A percentile compares a stretch with the other conserved stretches of the same genome.
phyloP scores from a whole-genome alignment of 1,284 basidiomycete species.

The Neonothopanus nambi region DNA sequence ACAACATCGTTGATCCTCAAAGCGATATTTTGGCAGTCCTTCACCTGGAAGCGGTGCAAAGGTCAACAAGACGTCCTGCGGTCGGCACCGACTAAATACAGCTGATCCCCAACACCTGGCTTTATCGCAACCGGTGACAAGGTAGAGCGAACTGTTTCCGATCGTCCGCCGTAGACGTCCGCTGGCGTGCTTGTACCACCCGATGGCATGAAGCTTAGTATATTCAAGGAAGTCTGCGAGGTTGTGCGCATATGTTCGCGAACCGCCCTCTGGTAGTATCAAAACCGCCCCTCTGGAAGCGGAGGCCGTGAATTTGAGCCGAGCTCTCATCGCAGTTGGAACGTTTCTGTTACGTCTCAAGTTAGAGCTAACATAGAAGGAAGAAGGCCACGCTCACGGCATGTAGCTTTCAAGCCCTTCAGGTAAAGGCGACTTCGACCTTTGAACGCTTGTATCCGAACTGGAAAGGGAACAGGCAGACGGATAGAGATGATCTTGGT shows the following conservation, averaged over 20 bases:
- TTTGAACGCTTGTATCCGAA: not conserved
- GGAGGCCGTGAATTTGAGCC: not conserved
- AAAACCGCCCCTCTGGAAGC: constrained; percentile 6
- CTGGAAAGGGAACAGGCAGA: not conserved
- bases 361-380: too few relatives aligned
- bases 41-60: too few relatives aligned
- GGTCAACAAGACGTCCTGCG: not conserved
- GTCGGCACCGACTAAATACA: not conserved
- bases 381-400: not conserved
- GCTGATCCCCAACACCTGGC: constrained; percentile 8
- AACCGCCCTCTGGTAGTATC: constrained; percentile 7
- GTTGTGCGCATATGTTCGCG: constrained; percentile 1
- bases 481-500: not conserved
- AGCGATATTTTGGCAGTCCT: not conserved
- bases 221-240: not conserved
- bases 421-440: not conserved
- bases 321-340: not conserved
- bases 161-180: not conserved
- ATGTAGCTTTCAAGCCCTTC: not conserved
- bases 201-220: not conserved
- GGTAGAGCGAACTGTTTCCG: constrained; percentile 3
- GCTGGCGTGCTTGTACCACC: constrained; percentile 7
- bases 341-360: not conserved
- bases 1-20: not conserved
- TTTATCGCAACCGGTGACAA: constrained; percentile 14